Evolutionary conservation across 2,329 filamentous ascomycete species (phyloP).

Genomic region (Orbilia quercus): DNA sequence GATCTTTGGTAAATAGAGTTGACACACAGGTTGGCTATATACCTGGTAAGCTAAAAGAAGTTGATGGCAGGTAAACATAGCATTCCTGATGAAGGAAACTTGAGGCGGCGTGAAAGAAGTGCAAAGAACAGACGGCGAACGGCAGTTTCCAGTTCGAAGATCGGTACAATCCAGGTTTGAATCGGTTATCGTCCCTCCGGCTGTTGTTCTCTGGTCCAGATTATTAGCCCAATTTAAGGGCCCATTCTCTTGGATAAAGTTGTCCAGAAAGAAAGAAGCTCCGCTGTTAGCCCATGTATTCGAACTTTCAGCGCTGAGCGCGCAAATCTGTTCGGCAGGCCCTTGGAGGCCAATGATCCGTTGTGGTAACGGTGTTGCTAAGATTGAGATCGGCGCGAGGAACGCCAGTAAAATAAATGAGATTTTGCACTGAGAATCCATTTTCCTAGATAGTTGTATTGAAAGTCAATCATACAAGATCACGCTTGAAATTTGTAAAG

Average conservation of each 20-base stretch:
- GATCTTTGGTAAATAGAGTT: too few species aligned
- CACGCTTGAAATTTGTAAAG: too few species aligned
- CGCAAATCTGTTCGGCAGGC: slow-evolving; percentile 13
- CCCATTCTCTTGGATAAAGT: slow-evolving; percentile 19
- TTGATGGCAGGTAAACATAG: slow-evolving; percentile 22
- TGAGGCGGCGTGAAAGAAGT: slow-evolving; percentile 28
- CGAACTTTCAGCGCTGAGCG: slow-evolving; percentile 10
- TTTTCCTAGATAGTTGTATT: not conserved
- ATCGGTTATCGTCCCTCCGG: slow-evolving; percentile 14
- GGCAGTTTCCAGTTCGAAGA: slow-evolving; percentile 34
- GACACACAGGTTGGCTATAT: not conserved
- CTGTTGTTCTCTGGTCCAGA: slow-evolving; percentile 31
- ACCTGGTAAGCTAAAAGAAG: slow-evolving; percentile 26
- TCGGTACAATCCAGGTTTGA: slow-evolving; percentile 41
- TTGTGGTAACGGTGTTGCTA: slow-evolving; percentile 23
- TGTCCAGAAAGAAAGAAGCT: slow-evolving; percentile 32
- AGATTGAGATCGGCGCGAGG: not conserved
- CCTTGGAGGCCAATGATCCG: slow-evolving; percentile 11
- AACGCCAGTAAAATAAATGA: not conserved
- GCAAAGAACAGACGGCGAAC: slow-evolving; percentile 28
- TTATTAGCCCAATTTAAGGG: slow-evolving; percentile 21
- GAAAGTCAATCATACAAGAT: too few species aligned
- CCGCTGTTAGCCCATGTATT: slow-evolving; percentile 39
- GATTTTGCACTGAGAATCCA: not conserved
- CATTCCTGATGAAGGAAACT: slow-evolving; percentile 29